Percentiles rank a stretch among this genome's conserved stretches.
These are phyloP conservation scores for Balakata baccata DNA, from an alignment of 345 rosid genomes.

Conservation along the genomic window DNA sequence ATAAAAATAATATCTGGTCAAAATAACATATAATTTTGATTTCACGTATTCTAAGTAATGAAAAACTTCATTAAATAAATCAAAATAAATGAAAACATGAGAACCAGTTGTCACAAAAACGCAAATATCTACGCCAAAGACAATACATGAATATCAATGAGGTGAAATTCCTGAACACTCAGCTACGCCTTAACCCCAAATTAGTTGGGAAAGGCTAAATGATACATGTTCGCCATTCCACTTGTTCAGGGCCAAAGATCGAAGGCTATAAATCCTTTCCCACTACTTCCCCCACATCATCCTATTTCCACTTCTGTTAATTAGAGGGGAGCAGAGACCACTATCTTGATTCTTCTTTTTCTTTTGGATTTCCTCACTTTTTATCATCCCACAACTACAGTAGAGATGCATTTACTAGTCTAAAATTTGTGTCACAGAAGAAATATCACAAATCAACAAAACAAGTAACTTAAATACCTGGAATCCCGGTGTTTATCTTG, in stretches of 20 bases:
- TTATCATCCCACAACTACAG: background rate
- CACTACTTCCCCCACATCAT: background rate
- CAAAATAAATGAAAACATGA: background rate
- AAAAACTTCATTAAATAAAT: background rate
- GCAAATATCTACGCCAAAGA: background rate
- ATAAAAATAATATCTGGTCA: background rate
- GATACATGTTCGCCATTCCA: background rate
- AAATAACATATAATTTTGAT: background rate
- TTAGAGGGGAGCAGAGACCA: background rate
- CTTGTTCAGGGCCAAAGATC: background rate
- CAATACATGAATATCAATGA: background rate
- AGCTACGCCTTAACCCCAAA: background rate
- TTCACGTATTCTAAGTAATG: background rate
- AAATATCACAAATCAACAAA: background rate
- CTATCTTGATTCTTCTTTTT: background rate
- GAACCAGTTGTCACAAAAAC: background rate
- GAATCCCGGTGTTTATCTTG: constrained; percentile 72
- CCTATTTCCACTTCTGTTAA: background rate
- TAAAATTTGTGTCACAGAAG: background rate
- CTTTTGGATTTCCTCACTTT: background rate
- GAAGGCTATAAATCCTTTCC: background rate
- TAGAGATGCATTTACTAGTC: background rate
- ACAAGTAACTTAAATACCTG: constrained; percentile 43
- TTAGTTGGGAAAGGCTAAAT: background rate
- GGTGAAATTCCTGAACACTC: background rate